Evolutionary conservation across 129 eudicot species (phyloP).

Genomic region (Cynara cardunculus): DNA sequence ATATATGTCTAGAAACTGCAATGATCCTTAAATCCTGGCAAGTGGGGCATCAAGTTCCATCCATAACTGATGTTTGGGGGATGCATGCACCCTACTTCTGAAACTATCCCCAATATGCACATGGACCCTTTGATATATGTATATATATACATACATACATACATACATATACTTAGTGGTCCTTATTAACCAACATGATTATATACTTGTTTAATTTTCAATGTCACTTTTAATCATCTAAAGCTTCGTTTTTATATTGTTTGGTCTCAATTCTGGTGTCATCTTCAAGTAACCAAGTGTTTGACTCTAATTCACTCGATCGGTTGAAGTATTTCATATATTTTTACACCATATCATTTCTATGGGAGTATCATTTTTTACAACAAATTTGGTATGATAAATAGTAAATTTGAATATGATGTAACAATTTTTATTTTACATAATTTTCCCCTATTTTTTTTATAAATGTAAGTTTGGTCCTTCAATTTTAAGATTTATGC

Average conservation of each 20-base stretch:
- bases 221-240: slow-evolving; percentile 21
- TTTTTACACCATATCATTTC: not conserved
- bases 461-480: too few relatives aligned
- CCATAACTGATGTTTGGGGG: slow-evolving; percentile 32
- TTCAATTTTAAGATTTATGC: too few relatives aligned
- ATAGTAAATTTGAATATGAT: too few relatives aligned
- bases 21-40: slow-evolving; percentile 38
- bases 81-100: slow-evolving; percentile 36
- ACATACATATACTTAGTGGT: not conserved
- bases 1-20: slow-evolving; percentile 14
- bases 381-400: too few relatives aligned
- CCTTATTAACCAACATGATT: slow-evolving; percentile 12
- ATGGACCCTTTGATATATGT: slow-evolving; percentile 29
- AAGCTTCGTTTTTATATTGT: slow-evolving; percentile 23
- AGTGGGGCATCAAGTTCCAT: slow-evolving; percentile 34
- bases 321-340: not conserved
- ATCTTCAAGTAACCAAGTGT: slow-evolving; percentile 25
- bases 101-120: slow-evolving; percentile 30
- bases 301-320: not conserved
- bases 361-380: too few relatives aligned
- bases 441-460: too few relatives aligned
- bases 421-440: too few relatives aligned
- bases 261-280: slow-evolving; percentile 27
- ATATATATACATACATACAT: not conserved
- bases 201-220: not conserved